Evolutionary conservation across 306 rosid genomes (phyloP).

Genomic region (Abrus pulchellus): DNA sequence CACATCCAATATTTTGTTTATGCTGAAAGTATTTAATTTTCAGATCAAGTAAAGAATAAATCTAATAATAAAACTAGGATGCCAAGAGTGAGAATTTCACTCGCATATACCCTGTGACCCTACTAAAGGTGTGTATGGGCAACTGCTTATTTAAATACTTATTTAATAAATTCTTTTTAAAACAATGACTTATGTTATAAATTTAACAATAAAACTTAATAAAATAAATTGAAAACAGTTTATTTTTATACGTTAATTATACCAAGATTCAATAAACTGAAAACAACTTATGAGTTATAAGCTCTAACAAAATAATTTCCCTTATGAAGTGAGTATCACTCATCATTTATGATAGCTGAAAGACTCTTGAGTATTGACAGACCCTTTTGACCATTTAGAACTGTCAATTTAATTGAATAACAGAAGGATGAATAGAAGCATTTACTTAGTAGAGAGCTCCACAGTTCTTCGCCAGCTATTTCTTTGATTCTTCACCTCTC

Average conservation of each 20-base stretch:
- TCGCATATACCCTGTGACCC: no score
- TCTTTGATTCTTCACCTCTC: constrained; percentile 4
- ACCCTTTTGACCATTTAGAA: not conserved
- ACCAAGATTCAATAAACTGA: no score
- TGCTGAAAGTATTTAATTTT: not conserved
- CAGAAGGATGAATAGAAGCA: not conserved
- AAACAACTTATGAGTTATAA: no score
- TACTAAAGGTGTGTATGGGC: no score
- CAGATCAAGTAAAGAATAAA: not conserved
- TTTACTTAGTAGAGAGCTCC: not conserved
- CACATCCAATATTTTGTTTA: not conserved
- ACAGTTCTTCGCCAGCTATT: not conserved
- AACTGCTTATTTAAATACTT: no score
- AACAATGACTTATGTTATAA: no score
- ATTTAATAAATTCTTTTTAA: no score
- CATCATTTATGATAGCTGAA: not conserved
- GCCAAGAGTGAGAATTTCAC: constrained; percentile 15
- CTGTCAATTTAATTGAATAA: not conserved
- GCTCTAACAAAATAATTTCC: not conserved
- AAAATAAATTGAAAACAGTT: no score
- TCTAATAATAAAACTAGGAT: not conserved
- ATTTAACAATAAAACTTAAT: no score
- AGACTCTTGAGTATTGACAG: not conserved
- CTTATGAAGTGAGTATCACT: not conserved
- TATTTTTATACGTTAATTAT: no score